phyloP scores from a whole-genome alignment of 2,329 filamentous ascomycete species.

The Triangularia verruculosa region DNA sequence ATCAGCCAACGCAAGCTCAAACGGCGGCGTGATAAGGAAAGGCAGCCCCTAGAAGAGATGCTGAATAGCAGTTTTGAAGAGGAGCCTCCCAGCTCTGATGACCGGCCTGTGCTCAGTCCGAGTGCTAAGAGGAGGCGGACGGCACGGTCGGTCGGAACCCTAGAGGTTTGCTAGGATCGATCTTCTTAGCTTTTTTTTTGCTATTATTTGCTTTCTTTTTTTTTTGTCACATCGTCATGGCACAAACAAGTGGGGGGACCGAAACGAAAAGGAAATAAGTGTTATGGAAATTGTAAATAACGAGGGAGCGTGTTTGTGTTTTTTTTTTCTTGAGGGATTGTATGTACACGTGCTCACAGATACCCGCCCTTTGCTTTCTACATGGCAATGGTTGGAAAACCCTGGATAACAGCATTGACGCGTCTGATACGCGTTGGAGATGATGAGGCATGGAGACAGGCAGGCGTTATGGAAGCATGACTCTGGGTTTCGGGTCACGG shows the following conservation, averaged over 20 bases:
- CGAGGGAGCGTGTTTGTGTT: neutral
- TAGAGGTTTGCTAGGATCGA: conserved; percentile 31
- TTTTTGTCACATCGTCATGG: neutral
- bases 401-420: neutral
- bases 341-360: neutral
- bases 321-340: neutral
- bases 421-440: neutral
- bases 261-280: neutral
- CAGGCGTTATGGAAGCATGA: neutral
- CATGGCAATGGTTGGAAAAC: neutral
- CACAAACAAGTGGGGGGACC: neutral
- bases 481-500: neutral
- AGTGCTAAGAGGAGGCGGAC: conserved; percentile 33
- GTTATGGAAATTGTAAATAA: neutral
- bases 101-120: conserved; percentile 32
- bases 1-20: conserved; percentile 28
- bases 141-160: conserved; percentile 23
- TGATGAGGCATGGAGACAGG: neutral
- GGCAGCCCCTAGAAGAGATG: conserved; percentile 37
- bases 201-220: neutral
- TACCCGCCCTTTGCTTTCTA: neutral
- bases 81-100: conserved; percentile 23
- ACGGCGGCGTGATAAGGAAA: conserved; percentile 35
- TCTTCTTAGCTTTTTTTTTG: neutral
- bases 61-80: conserved; percentile 43